Percentiles rank a stretch among this genome's conserved stretches.
phyloP scores from a whole-genome alignment of 805 yeast genomes.

The Dipodascus albidus region DNA sequence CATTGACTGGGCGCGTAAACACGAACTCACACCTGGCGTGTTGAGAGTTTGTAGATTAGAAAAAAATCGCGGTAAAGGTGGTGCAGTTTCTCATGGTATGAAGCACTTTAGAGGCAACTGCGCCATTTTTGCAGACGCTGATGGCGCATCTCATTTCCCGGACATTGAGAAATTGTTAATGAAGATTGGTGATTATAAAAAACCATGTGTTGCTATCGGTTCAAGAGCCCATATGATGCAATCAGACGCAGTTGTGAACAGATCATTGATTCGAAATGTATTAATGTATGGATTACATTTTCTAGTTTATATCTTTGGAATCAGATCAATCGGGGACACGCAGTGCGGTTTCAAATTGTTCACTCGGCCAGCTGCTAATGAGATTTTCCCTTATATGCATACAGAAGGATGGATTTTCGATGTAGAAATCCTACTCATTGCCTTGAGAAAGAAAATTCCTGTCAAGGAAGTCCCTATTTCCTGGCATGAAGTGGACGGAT shows the following conservation, averaged over 20 bases:
- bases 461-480: constrained; percentile 74
- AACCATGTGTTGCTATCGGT: constrained; percentile 61
- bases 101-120: constrained; percentile 60
- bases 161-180: constrained; percentile 47
- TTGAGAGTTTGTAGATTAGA: constrained; percentile 61
- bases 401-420: constrained; percentile 98
- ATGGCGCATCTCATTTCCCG: constrained; percentile 80
- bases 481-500: constrained; percentile 97
- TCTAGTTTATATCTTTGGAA: constrained; percentile 79
- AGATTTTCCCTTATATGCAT: constrained; percentile 81
- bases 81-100: constrained; percentile 93
- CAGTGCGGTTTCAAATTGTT: constrained; percentile 97
- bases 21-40: constrained; percentile 43
- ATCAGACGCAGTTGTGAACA: constrained; percentile 92
- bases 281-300: constrained; percentile 89
- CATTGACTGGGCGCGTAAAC: constrained; percentile 38
- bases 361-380: constrained; percentile 50
- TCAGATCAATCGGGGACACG: constrained; percentile 77
- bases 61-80: constrained; percentile 86
- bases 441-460: constrained; percentile 53
- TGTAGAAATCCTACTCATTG: constrained; percentile 80
- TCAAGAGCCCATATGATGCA: constrained; percentile 95
- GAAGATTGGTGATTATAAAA: constrained; percentile 25
- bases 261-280: constrained; percentile 78
- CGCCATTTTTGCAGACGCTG: constrained; percentile 90